Conservation (phyloP, 345 rosid genomes). For the Hevea brasiliensis region DNA sequence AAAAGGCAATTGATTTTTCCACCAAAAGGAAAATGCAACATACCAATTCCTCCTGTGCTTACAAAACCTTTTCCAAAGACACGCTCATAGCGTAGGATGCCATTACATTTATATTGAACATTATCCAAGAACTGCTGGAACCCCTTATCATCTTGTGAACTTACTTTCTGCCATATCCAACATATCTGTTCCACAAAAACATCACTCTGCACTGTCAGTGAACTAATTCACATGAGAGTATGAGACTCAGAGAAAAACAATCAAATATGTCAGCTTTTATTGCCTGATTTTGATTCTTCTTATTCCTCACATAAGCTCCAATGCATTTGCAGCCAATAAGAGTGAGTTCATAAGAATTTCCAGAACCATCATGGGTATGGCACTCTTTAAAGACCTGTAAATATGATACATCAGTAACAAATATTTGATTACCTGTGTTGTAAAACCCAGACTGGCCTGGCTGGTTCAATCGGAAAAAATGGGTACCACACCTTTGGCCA, state of each 20-base stretch:
- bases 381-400: conserved; percentile 82
- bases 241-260: conserved; percentile 10
- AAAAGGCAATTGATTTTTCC: background rate
- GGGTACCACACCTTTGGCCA: too few species aligned
- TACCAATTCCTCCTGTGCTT: conserved; percentile 96
- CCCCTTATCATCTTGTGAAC: conserved; percentile 72
- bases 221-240: conserved; percentile 13
- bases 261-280: background rate
- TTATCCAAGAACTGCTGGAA: conserved; percentile 94
- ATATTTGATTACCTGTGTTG: too few species aligned
- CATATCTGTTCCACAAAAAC: conserved; percentile 64
- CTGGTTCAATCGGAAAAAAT: too few species aligned
- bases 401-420: conserved; percentile 8
- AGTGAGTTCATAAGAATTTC: conserved; percentile 76
- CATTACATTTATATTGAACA: conserved; percentile 81
- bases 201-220: conserved; percentile 15
- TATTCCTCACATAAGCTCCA: conserved; percentile 92
- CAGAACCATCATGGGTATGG: conserved; percentile 47
- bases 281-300: conserved; percentile 97
- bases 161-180: conserved; percentile 90
- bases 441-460: too few species aligned
- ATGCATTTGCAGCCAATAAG: conserved; percentile 85
- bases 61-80: conserved; percentile 93
- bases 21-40: background rate
- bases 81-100: conserved; percentile 90